Percentiles rank a stretch among this genome's conserved stretches.
Evolutionary conservation across 345 rosid genomes (phyloP).

Genomic region (Arabis hirsuta): DNA sequence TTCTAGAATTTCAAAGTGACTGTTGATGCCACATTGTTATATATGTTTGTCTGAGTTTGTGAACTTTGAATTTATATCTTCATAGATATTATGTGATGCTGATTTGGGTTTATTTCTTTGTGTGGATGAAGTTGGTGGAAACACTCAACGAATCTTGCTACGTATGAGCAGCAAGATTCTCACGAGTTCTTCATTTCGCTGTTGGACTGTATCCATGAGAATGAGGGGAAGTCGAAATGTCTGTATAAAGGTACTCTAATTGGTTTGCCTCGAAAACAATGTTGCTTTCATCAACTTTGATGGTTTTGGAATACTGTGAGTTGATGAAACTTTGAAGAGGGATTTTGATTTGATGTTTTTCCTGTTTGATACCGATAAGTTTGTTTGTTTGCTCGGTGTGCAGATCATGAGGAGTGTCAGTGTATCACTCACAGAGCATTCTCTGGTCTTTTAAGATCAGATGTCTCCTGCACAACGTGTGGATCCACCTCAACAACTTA

Average conservation of each 20-base stretch:
- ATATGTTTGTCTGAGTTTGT: constrained; percentile 15
- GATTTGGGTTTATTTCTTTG: constrained; percentile 29
- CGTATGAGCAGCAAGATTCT: constrained; percentile 92
- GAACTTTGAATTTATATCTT: neutral
- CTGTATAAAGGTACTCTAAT: constrained; percentile 51
- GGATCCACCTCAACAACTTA: constrained; percentile 90
- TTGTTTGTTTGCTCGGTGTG: constrained; percentile 33
- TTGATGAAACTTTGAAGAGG: neutral
- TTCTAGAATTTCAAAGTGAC: neutral
- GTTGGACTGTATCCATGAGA: constrained; percentile 88
- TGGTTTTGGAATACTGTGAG: neutral
- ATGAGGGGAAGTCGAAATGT: constrained; percentile 59
- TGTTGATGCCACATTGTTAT: constrained; percentile 21
- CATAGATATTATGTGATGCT: constrained; percentile 4
- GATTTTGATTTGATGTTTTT: neutral
- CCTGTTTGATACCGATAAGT: constrained; percentile 10
- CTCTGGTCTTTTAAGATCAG: constrained; percentile 90
- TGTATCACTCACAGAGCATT: constrained; percentile 90
- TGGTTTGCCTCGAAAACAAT: neutral
- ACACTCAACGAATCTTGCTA: constrained; percentile 79
- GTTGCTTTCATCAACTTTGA: too few species aligned
- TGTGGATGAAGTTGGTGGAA: constrained; percentile 87
- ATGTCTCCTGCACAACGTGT: constrained; percentile 82
- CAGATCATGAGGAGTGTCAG: constrained; percentile 80
- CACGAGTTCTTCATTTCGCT: constrained; percentile 94